Base-by-base conservation (phyloP, 2,329 filamentous ascomycete species). In the Fusarium nanum region DNA sequence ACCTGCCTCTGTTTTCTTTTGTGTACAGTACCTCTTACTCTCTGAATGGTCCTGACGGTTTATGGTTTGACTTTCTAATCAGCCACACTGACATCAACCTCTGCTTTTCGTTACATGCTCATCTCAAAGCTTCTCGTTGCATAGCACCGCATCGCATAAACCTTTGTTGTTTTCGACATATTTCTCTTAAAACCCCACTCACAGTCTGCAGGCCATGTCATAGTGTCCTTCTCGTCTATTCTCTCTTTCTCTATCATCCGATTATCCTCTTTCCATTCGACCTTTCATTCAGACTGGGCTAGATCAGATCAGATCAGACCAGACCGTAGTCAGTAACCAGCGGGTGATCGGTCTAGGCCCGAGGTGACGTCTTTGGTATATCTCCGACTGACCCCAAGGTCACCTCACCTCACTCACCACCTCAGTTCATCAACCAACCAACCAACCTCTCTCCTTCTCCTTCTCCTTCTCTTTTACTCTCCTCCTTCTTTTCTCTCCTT, bases 361-460 rank as follows among this genome's bases (percentile, higher is more conserved):
- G 45, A 62, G 55, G 68, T 71, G 68, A 71, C 68, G 68, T 71
- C 68, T 71, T 71, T 64, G 68, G 65, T 70, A 70, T 71, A 70
- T 68, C 60, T 69, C 68, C 67, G 64, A 57, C 65, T 68, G 63
- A 66, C 63, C 61, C 63, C 63, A 66, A 66, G 42, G 63, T 68
- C 63, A 72, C 70, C 58, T 71, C 64, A 69, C 68, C 68, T 62
- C 34, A 37, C 32, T 37, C 9, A 69, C 70, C 68, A 66, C 64
- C 71, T 74, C 69, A 71, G 64, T 56, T 74, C 68, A 62, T 56
- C 57, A 55, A 44, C 23, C 53, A 50, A 49, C 28, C 48, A 52
- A 50, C 30, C 49, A 52, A 52, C 49, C 48, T 48, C 60, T 25
- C 49, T 59, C 52, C 23, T 32, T 46, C 57, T 59, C 52, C 23